These are phyloP conservation scores for Fusarium denticulatum DNA, from an alignment of 2,329 filamentous ascomycete species.

Conservation along the genomic window DNA sequence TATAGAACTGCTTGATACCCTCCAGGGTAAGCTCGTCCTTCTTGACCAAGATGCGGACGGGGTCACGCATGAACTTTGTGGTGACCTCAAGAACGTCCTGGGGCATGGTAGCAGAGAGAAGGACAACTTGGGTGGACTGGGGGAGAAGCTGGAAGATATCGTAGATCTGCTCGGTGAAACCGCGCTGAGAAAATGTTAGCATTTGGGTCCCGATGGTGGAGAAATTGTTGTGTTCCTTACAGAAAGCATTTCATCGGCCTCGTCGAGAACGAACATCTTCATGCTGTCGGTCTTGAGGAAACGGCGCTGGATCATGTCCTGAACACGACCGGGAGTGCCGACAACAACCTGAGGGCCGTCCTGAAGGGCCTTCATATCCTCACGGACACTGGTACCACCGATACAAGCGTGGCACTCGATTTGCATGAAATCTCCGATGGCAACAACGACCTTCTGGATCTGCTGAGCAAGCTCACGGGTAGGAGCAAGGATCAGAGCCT, in stretches of 20 bases:
- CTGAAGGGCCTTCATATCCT: slow-evolving; percentile 97
- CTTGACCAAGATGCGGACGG: slow-evolving; percentile 98
- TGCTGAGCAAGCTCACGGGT: slow-evolving; percentile 99
- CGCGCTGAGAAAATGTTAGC: slow-evolving; percentile 70
- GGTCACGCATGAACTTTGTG: slow-evolving; percentile 99
- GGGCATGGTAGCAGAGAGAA: slow-evolving; percentile 98
- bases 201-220: background rate
- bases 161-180: slow-evolving; percentile 99
- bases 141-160: slow-evolving; percentile 99
- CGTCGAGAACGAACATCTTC: slow-evolving; percentile 99
- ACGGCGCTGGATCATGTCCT: slow-evolving; percentile 99
- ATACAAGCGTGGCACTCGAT: slow-evolving; percentile 99
- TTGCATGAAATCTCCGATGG: slow-evolving; percentile 99
- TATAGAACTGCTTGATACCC: slow-evolving; percentile 99
- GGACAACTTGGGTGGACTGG: slow-evolving; percentile 97
- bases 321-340: slow-evolving; percentile 97
- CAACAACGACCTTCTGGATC: slow-evolving; percentile 99
- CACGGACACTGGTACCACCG: slow-evolving; percentile 96
- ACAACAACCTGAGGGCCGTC: slow-evolving; percentile 97
- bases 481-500: slow-evolving; percentile 96
- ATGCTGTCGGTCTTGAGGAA: slow-evolving; percentile 97
- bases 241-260: slow-evolving; percentile 99
- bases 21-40: slow-evolving; percentile 99
- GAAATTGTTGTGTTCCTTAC: slow-evolving; percentile 56
- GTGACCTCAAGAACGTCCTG: slow-evolving; percentile 99